Base-by-base conservation (phyloP, 768 basidiomycete genomes). In the Podaxis sp. region DNA sequence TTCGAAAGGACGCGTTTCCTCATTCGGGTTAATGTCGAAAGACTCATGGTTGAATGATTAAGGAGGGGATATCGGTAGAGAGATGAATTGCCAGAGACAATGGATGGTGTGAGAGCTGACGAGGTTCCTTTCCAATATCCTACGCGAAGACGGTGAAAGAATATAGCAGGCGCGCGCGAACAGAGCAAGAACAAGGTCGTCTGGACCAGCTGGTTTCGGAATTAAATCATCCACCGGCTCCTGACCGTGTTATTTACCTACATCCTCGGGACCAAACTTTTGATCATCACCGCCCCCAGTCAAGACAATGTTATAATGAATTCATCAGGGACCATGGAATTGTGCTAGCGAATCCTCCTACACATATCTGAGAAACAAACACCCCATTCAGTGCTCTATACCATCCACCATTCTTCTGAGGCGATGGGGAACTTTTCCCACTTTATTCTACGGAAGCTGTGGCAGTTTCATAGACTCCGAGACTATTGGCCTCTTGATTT, bases 171-270 rank as follows among this genome's bases (percentile, higher is more conserved):
- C 36, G 59, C 53, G 24, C 26, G 59, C 52, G 54, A 64, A 63
- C 54, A 52, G 40, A 12, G 26, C 51, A 57, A 62, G 63, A 57
- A 59, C 42, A 60, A 28, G 11, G 39, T 42, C 26, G 51, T 53
- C 36, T 60, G 49, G 59, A 39, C 49, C 36, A 49, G 38, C 36
- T 15, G 11, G 22, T 52, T 26, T 39, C 49, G 63, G 19, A 58
- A 62, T 55, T 46, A 48, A 64, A 55, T 58, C 52, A 54, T 57
- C 48, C 49, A 64, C 60, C 68, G 53, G 66, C 52, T 76, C 68
- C 74, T 74, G 73, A 75, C 74, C 61, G 74, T 73, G 74, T 77
- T 77, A 66, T 75, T 77, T 77, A 71, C 54, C 26, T 57, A 38
- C 22, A 57, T 49, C 49, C 49, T 36, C 24, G 26, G 36, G n/a